Base-by-base conservation (phyloP, 805 yeast species). In the Pichia eremophila region DNA sequence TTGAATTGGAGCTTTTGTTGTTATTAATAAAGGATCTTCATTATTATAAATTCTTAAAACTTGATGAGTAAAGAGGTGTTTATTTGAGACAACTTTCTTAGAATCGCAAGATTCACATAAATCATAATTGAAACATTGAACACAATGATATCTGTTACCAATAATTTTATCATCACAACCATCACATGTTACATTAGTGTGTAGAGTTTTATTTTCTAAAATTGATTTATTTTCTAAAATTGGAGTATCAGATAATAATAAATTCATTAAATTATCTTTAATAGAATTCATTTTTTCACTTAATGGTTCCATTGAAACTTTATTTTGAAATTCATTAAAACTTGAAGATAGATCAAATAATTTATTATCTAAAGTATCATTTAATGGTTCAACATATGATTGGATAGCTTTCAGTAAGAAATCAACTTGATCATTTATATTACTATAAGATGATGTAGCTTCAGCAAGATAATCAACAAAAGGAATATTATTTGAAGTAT, bases 81-180 rank as follows among this genome's bases (percentile, higher is more conserved):
- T 31, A 9, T 25, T 11, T 5, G 39, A 40, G 41, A 50, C 57
- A 27, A 44, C 39, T 27, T 54, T 54, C 10, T 49, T 46, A 1
- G 53, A 45, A 49, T 72, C 74, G 55, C 77, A 72, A 8, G 53
- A 40, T 43, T 69, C 68, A 56, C 84, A 78, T 45, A 78, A 59
- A 56, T 79, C 83, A 56, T 66, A 76, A 56, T 79, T 76, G 4
- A 58, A 57, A 55, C 84, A 78, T 31, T 76, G 71, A 27, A 71
- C 52, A 58, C 84, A 78, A 40, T 70, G 68, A 55, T 68, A 78
- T 44, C 84, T 67, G 8, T 60, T 51, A 8, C 83, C 83, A 7
- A 28, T 41, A 22, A 62, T 55, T 10, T 42, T 36, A 31, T 42
- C 25, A 41, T 58, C 56, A 47, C 70, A 67, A 17, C 60, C 59